Evolutionary conservation across 495 filamentous ascomycete species (phyloP).

Genomic region (Achaetomiella virescens): DNA sequence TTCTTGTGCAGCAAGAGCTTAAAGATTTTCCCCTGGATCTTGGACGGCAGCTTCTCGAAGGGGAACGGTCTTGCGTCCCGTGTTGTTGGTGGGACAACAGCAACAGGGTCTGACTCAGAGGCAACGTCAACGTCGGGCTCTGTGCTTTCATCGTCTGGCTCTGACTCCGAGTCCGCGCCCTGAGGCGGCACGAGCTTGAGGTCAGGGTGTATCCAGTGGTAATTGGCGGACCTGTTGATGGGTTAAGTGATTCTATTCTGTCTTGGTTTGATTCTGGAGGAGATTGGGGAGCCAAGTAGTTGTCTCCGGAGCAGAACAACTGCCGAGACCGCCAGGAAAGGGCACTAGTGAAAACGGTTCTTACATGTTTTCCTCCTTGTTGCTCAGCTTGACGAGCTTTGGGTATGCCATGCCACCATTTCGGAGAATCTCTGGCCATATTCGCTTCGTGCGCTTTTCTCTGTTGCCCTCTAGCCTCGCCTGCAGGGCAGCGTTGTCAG

Average conservation of each 20-base stretch:
- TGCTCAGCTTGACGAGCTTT: slow-evolving; percentile 13
- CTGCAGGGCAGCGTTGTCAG: too few relatives aligned
- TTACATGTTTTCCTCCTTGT: slow-evolving; percentile 37
- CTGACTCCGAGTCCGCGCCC: not conserved
- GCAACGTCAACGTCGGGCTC: not conserved
- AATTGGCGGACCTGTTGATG: too few relatives aligned
- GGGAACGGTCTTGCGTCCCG: slow-evolving; percentile 7
- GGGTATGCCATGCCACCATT: not conserved
- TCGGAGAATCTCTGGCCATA: not conserved
- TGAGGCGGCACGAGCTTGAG: slow-evolving; percentile 11
- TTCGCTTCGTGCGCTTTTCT: too few relatives aligned
- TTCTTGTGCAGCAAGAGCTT: slow-evolving; percentile 21
- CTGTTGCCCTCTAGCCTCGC: too few relatives aligned
- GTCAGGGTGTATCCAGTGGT: slow-evolving; percentile 24
- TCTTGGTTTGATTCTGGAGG: too few relatives aligned
- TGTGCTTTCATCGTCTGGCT: not conserved
- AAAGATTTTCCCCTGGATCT: slow-evolving; percentile 29
- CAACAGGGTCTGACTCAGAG: not conserved
- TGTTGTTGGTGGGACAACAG: not conserved
- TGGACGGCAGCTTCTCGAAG: slow-evolving; percentile 27
- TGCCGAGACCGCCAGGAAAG: too few relatives aligned
- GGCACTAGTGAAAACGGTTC: too few relatives aligned
- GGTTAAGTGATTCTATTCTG: too few relatives aligned
- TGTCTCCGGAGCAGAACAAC: too few relatives aligned
- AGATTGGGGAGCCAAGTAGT: too few relatives aligned